These are phyloP conservation scores for Cercospora sp. DNA, from an alignment of 2,329 filamentous ascomycete species.

Conservation along the genomic window DNA sequence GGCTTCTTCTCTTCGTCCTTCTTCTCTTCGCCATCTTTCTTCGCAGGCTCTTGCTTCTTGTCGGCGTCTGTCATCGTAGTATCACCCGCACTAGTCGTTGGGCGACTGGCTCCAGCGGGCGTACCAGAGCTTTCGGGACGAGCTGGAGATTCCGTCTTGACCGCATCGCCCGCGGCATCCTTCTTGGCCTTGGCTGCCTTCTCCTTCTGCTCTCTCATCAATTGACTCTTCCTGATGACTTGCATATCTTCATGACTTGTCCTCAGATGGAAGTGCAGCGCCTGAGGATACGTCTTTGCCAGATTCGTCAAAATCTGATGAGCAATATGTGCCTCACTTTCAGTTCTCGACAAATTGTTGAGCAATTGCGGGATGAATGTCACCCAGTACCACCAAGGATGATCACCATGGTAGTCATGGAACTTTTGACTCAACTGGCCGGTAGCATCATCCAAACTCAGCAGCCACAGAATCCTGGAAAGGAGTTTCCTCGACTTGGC, in stretches of 20 bases:
- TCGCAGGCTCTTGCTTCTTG: constrained; percentile 42
- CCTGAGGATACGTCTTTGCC: constrained; percentile 90
- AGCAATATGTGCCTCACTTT: constrained; percentile 77
- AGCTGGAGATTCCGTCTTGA: constrained; percentile 40
- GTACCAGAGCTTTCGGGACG: constrained; percentile 40
- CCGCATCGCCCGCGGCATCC: constrained; percentile 52
- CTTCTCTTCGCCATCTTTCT: constrained; percentile 41
- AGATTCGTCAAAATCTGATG: constrained; percentile 87
- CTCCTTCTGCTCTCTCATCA: constrained; percentile 55
- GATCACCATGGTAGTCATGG: constrained; percentile 95
- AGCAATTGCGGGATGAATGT: constrained; percentile 97
- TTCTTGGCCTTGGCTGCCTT: constrained; percentile 57
- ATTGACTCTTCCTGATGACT: constrained; percentile 81
- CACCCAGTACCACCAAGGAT: constrained; percentile 99
- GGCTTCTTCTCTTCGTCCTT: constrained; percentile 47
- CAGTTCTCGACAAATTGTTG: constrained; percentile 77
- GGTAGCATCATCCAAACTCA: constrained; percentile 88
- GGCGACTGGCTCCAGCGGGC: constrained; percentile 32
- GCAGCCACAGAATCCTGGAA: constrained; percentile 88
- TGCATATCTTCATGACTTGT: constrained; percentile 94
- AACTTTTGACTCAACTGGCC: constrained; percentile 82
- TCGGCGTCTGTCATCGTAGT: constrained; percentile 28
- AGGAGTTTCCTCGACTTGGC: constrained; percentile 93
- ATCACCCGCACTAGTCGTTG: constrained; percentile 48
- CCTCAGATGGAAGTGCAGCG: constrained; percentile 90